Evolutionary conservation across 495 filamentous ascomycete genomes (phyloP).

Genomic region (Alectoria sarmentosa): DNA sequence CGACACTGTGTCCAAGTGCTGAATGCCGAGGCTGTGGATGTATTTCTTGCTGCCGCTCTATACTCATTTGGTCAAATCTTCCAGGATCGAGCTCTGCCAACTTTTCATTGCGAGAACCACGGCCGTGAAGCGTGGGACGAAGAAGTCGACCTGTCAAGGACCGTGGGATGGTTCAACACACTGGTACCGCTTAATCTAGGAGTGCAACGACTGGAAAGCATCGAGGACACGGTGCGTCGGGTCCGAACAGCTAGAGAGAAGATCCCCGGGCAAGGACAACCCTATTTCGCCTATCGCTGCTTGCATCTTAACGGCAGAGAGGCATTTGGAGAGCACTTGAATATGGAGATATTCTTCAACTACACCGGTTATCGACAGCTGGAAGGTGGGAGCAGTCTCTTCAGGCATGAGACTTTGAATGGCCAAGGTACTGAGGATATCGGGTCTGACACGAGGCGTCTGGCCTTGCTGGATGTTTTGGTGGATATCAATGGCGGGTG

Average conservation of each 20-base stretch:
- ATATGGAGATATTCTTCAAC: constrained; percentile 66
- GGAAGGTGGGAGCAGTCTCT: constrained; percentile 45
- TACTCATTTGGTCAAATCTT: constrained; percentile 45
- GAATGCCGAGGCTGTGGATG: constrained; percentile 45
- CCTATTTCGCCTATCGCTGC: constrained; percentile 44
- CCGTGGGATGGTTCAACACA: constrained; percentile 58
- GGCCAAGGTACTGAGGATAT: constrained; percentile 54
- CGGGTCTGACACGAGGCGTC: constrained; percentile 46
- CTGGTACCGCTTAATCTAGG: constrained; percentile 42
- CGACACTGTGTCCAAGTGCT: too few relatives aligned
- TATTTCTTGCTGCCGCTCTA: constrained; percentile 46
- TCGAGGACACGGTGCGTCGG: constrained; percentile 36
- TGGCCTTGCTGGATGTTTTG: constrained; percentile 60
- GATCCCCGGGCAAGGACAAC: constrained; percentile 43
- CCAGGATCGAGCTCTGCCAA: constrained; percentile 46
- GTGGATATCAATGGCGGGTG: constrained; percentile 52
- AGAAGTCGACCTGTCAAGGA: constrained; percentile 49
- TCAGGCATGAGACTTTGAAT: too few relatives aligned
- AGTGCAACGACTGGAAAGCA: constrained; percentile 26
- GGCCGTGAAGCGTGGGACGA: constrained; percentile 47
- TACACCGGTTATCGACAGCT: constrained; percentile 61
- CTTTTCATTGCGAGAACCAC: constrained; percentile 51
- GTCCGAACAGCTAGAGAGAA: constrained; percentile 42
- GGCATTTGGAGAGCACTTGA: constrained; percentile 42
- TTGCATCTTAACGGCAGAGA: constrained; percentile 40